Percentiles rank a stretch among this genome's conserved stretches.
These are phyloP conservation scores for Physaria fendleri DNA, from an alignment of 345 rosid genomes.

Conservation along the genomic window DNA sequence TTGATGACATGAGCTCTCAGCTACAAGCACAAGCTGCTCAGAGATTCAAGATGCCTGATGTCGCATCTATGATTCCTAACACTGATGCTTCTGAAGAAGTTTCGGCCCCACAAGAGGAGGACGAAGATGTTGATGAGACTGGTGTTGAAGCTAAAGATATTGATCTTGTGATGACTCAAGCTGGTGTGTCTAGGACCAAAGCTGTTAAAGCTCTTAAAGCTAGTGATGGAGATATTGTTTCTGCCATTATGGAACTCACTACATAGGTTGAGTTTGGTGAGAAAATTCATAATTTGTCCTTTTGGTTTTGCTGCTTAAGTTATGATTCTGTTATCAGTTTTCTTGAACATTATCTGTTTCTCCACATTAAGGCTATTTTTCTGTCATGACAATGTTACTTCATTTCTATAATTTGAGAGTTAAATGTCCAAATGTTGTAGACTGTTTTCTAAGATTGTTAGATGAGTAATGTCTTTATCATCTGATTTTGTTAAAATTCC, in stretches of 20 bases:
- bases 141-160: slow-evolving; percentile 78
- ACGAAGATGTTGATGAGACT: slow-evolving; percentile 69
- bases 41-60: slow-evolving; percentile 83
- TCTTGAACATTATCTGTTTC: not conserved
- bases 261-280: slow-evolving; percentile 32
- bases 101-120: slow-evolving; percentile 43
- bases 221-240: slow-evolving; percentile 68
- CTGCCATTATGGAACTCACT: slow-evolving; percentile 95
- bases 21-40: slow-evolving; percentile 91
- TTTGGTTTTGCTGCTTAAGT: too few species aligned
- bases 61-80: slow-evolving; percentile 61
- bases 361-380: too few species aligned
- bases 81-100: slow-evolving; percentile 42
- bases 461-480: too few species aligned
- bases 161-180: slow-evolving; percentile 88
- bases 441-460: too few species aligned
- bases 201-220: slow-evolving; percentile 80
- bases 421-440: too few species aligned
- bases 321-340: not conserved
- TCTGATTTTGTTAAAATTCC: too few species aligned
- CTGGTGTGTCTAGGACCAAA: slow-evolving; percentile 61
- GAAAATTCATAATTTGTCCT: too few species aligned
- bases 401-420: too few species aligned
- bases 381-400: too few species aligned
- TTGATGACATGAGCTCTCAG: slow-evolving; percentile 65